phyloP scores from a whole-genome alignment of 2,329 filamentous ascomycete genomes.

The Pseudogymnoascus sp. region DNA sequence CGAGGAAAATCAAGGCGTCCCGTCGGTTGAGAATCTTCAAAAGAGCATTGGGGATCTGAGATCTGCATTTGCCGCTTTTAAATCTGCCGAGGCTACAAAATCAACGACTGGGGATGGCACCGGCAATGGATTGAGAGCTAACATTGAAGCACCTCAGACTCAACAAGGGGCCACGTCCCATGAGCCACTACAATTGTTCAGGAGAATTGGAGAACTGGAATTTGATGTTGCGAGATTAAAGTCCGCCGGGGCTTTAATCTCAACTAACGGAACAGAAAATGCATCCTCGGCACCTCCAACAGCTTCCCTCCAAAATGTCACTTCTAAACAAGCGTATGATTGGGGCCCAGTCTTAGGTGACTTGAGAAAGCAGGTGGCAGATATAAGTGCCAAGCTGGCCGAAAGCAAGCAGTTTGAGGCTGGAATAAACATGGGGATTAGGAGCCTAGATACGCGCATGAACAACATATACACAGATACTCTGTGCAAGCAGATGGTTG shows the following conservation, averaged over 20 bases:
- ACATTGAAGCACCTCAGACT: background rate
- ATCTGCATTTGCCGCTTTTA: too few species aligned
- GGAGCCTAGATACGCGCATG: conserved; percentile 18
- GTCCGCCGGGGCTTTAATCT: background rate
- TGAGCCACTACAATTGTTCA: background rate
- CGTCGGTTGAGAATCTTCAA: too few species aligned
- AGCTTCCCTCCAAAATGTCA: background rate
- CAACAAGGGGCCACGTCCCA: background rate
- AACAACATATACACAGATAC: conserved; percentile 28
- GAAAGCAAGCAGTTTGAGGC: conserved; percentile 10
- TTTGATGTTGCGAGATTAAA: background rate
- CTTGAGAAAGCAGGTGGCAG: background rate
- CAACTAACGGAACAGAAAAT: background rate
- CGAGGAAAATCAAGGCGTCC: too few species aligned
- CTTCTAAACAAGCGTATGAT: background rate
- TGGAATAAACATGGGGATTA: conserved; percentile 6
- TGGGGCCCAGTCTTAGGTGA: background rate
- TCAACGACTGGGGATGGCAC: too few species aligned
- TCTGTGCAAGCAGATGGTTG: conserved; percentile 30
- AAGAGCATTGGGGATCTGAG: too few species aligned
- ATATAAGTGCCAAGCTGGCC: background rate
- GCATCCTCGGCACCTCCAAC: conserved; percentile 1
- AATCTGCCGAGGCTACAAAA: too few species aligned
- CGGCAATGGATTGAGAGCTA: background rate
- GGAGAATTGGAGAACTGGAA: background rate